phyloP scores from a whole-genome alignment of 1,284 basidiomycete genomes.

The Naganishia liquefaciens region DNA sequence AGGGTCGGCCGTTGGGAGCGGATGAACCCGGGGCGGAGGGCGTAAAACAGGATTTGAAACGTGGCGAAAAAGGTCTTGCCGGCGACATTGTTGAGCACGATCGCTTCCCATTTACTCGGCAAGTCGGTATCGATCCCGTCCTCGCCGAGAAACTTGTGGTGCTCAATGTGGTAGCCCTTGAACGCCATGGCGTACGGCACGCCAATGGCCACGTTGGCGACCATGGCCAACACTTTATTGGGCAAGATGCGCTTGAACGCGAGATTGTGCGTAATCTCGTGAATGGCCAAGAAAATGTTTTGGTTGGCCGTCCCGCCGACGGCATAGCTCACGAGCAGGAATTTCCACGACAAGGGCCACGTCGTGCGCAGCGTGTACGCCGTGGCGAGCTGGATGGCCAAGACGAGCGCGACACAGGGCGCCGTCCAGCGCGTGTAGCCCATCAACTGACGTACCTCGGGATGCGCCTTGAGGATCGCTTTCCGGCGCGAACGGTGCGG shows the following conservation, averaged over 20 bases:
- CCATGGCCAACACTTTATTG: constrained; percentile 85
- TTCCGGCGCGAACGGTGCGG: constrained; percentile 84
- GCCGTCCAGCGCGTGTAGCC: constrained; percentile 88
- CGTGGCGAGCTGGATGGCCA: constrained; percentile 69
- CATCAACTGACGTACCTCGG: constrained; percentile 93
- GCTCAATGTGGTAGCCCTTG: constrained; percentile 96
- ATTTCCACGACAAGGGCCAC: constrained; percentile 68
- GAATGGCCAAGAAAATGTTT: constrained; percentile 94
- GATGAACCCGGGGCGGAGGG: constrained; percentile 91
- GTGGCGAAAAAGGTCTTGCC: constrained; percentile 99
- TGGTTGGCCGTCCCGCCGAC: constrained; percentile 95
- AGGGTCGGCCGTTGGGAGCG: constrained; percentile 74
- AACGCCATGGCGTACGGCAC: constrained; percentile 95
- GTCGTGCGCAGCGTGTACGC: constrained; percentile 69
- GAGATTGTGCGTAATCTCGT: constrained; percentile 97
- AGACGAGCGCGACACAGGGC: constrained; percentile 78
- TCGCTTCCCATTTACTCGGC: constrained; percentile 79
- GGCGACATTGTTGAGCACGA: constrained; percentile 88
- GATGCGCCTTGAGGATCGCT: constrained; percentile 91
- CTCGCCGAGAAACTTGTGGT: constrained; percentile 92
- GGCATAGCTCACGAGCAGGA: constrained; percentile 76
- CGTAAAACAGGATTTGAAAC: constrained; percentile 98
- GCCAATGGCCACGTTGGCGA: constrained; percentile 89
- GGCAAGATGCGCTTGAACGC: constrained; percentile 80
- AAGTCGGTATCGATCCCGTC: constrained; percentile 95